phyloP scores from a whole-genome alignment of 495 filamentous ascomycete species.

The Trichoderma erinaceum region DNA sequence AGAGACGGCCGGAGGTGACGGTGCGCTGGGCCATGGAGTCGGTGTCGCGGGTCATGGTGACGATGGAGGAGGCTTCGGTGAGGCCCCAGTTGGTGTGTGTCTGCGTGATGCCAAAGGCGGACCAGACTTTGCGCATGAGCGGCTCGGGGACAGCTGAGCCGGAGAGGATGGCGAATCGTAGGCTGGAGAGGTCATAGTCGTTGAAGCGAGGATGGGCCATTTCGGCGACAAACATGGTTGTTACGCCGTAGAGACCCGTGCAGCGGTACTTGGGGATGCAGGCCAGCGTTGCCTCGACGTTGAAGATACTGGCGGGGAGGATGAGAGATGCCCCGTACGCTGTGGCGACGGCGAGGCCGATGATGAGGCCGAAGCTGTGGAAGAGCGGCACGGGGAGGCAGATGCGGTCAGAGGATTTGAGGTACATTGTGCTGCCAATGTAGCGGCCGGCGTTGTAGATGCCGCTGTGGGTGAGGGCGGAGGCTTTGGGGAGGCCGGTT shows the following conservation, averaged over 20 bases:
- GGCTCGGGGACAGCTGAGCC: slow-evolving; percentile 8
- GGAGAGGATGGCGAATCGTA: neutral
- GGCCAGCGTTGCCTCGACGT: slow-evolving; percentile 4
- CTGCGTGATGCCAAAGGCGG: slow-evolving; percentile 8
- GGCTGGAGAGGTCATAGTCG: neutral
- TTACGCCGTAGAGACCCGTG: slow-evolving; percentile 16
- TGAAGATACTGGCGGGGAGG: slow-evolving; percentile 7
- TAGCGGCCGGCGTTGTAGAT: slow-evolving; percentile 11
- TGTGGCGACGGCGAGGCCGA: slow-evolving; percentile 45
- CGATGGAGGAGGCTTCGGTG: slow-evolving; percentile 12
- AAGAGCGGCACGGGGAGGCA: slow-evolving; percentile 89
- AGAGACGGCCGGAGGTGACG: slow-evolving; percentile 9
- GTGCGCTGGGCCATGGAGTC: slow-evolving; percentile 4
- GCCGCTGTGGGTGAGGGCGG: slow-evolving; percentile 14
- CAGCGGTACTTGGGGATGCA: slow-evolving; percentile 10
- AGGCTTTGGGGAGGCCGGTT: slow-evolving; percentile 15
- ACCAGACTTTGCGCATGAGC: neutral
- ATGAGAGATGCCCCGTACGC: slow-evolving; percentile 10
- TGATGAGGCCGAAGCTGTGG: slow-evolving; percentile 80
- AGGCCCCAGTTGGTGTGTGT: slow-evolving; percentile 14
- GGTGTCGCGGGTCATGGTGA: slow-evolving; percentile 4
- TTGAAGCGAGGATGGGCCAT: slow-evolving; percentile 13
- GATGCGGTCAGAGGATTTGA: slow-evolving; percentile 63
- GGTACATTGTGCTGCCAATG: slow-evolving; percentile 24
- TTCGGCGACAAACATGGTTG: slow-evolving; percentile 16